Conservation (phyloP, 108 stramenopile species). For the Nitzschia putrida region DNA sequence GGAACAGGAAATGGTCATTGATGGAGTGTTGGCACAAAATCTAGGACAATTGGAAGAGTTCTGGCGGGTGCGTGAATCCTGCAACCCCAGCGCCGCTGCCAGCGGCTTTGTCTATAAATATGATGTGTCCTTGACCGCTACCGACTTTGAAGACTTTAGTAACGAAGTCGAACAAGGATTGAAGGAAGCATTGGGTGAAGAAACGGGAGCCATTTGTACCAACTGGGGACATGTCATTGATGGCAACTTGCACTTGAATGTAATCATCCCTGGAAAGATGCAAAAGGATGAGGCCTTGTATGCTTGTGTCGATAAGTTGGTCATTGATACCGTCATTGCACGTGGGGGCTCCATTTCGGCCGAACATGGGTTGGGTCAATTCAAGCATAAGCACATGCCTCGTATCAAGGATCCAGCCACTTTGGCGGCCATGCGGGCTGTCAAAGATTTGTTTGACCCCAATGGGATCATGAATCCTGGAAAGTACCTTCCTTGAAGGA, state of each 20-base stretch:
- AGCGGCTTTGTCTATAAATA: slow-evolving; percentile 90
- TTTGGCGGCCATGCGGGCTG: slow-evolving; percentile 55
- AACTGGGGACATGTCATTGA: slow-evolving; percentile 92
- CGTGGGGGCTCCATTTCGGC: slow-evolving; percentile 95
- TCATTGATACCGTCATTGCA: slow-evolving; percentile 70
- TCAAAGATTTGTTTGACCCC: slow-evolving; percentile 77
- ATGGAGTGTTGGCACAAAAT: slow-evolving; percentile 87
- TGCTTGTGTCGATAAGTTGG: slow-evolving; percentile 64
- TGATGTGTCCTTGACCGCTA: slow-evolving; percentile 87
- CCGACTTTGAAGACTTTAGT: slow-evolving; percentile 70
- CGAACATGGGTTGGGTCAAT: slow-evolving; percentile 97
- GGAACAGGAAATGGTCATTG: slow-evolving; percentile 52
- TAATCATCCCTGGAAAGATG: slow-evolving; percentile 58
- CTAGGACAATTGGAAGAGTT: slow-evolving; percentile 64
- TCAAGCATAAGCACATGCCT: slow-evolving; percentile 66
- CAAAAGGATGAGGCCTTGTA: slow-evolving; percentile 38
- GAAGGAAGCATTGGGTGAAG: slow-evolving; percentile 9
- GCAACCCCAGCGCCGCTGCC: slow-evolving; percentile 57
- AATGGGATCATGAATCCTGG: slow-evolving; percentile 83
- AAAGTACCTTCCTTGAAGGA: slow-evolving; percentile 60
- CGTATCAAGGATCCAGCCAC: slow-evolving; percentile 42
- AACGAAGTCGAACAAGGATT: slow-evolving; percentile 52
- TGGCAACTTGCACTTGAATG: slow-evolving; percentile 95
- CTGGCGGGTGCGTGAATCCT: slow-evolving; percentile 79
- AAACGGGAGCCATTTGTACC: slow-evolving; percentile 10